phyloP scores from a whole-genome alignment of 176 grass and related monocot genomes.

The Oryza longistaminata region DNA sequence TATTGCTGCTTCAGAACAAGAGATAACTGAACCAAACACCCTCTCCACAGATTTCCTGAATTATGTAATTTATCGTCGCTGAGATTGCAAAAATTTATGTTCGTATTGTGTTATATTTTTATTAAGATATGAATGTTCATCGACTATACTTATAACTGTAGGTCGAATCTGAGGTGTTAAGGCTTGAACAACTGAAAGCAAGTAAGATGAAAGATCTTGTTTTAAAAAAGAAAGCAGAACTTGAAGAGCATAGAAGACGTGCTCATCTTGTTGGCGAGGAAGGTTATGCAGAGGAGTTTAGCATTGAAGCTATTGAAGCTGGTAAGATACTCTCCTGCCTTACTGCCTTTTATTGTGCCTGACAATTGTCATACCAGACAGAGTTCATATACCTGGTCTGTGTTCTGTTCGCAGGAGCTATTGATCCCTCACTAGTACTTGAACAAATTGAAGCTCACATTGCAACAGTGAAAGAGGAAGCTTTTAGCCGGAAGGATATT shows the following conservation, averaged over 20 bases:
- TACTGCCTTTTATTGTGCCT: not conserved
- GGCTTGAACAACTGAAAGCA: slow-evolving; percentile 77
- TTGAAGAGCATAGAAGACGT: slow-evolving; percentile 68
- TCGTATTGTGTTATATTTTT: slow-evolving; percentile 9
- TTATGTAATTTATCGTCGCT: slow-evolving; percentile 51
- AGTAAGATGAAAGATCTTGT: slow-evolving; percentile 89
- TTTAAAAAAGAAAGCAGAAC: slow-evolving; percentile 82
- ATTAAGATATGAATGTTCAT: slow-evolving; percentile 7
- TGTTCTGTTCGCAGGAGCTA: slow-evolving; percentile 54
- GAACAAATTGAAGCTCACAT: slow-evolving; percentile 86
- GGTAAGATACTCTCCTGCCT: slow-evolving; percentile 44
- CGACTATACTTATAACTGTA: slow-evolving; percentile 38
- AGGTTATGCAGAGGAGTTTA: slow-evolving; percentile 65
- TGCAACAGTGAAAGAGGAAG: slow-evolving; percentile 80
- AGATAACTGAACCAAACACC: slow-evolving; percentile 73
- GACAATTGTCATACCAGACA: not conserved
- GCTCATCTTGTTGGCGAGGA: slow-evolving; percentile 63
- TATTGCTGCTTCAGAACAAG: slow-evolving; percentile 74
- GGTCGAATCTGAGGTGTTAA: slow-evolving; percentile 87
- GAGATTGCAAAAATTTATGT: slow-evolving; percentile 12
- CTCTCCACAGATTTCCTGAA: slow-evolving; percentile 71
- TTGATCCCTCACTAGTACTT: slow-evolving; percentile 70
- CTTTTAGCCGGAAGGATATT: slow-evolving; percentile 90
- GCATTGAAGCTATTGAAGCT: slow-evolving; percentile 72
- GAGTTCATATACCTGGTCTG: not conserved